Base-by-base conservation (phyloP, 2,329 filamentous ascomycete species). In the Aaosphaeria pasadenensis region DNA sequence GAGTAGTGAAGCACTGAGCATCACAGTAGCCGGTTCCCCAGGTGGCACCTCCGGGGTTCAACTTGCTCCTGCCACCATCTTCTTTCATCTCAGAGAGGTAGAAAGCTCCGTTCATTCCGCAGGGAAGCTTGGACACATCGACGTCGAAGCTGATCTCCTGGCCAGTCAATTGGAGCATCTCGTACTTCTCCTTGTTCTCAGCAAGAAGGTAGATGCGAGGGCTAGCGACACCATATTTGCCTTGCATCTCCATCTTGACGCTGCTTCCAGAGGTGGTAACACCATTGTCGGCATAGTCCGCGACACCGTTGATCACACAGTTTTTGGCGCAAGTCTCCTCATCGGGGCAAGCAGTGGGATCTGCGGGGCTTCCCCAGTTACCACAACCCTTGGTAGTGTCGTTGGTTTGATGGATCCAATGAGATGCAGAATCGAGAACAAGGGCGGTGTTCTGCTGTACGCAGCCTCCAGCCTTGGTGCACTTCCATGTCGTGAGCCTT, bases 81-180 rank as follows among this genome's bases (percentile, higher is more conserved):
- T 57, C 65, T 45, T 66, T 55, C 70, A 72, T 72, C 54, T 72
- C 69, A 11, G 63, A 66, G 6, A 72, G 57, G 44, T 72, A 72
- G 5, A 72, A 47, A 43, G 70, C 70, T 38, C 70, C 68, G 45
- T 72, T 72, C 66, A 71, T 71, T 30, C 70, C 70, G 52, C 70
- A 72, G 5, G 69, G 69, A n/a, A 71, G 57, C 54, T 67, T 70
- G 4, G 69, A 71, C 2, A 66, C 81, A 63, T 89, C 86, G 29
- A 88, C 85, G 47, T 88, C 85, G 52, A 89, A 87, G 46, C 83
- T 85, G 71, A 89, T 84, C 69, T 89, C 86, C 62, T 85, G 78
- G 70, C 82, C 83, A 46, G 83, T 74, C 49, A 88, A 74, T 50
- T 81, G 77, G 71, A 88, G 84, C 63, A 80, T 77, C 71, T 87